A percentile compares a stretch with the other conserved stretches of the same genome.
phyloP scores from a whole-genome alignment of 345 rosid species.

The Pistacia integerrima region DNA sequence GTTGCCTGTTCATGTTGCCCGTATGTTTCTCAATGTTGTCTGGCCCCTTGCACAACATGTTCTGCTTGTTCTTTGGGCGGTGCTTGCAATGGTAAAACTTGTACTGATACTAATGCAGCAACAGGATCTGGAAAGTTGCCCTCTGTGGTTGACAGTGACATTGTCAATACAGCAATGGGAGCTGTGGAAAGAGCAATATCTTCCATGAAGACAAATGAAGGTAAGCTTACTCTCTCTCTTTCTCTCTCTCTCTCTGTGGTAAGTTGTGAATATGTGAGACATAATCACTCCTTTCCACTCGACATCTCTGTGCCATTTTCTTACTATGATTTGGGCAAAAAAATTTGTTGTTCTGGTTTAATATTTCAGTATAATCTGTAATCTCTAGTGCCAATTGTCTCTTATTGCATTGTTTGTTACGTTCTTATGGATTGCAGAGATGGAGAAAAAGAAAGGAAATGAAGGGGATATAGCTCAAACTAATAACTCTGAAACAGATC shows the following conservation, averaged over 20 bases:
- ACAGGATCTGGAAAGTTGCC: conserved; percentile 15
- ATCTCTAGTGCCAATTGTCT: background rate
- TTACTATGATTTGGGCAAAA: background rate
- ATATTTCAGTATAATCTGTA: background rate
- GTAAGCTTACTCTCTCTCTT: conserved; percentile 18
- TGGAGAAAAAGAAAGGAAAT: conserved; percentile 27
- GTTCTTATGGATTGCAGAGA: conserved; percentile 28
- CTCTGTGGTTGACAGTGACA: conserved; percentile 21
- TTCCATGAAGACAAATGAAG: conserved; percentile 41
- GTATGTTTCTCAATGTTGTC: conserved; percentile 33
- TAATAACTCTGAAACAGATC: conserved; percentile 46
- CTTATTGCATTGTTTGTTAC: background rate
- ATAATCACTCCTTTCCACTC: background rate
- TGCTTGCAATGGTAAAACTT: conserved; percentile 20
- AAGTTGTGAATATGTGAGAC: background rate
- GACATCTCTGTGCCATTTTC: background rate
- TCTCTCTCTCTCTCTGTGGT: too few species aligned
- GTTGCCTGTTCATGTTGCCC: conserved; percentile 42
- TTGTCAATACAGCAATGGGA: conserved; percentile 53
- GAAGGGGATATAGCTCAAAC: conserved; percentile 33
- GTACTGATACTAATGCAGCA: conserved; percentile 17
- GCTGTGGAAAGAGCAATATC: conserved; percentile 60
- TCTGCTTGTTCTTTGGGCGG: conserved; percentile 36
- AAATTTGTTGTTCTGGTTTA: background rate
- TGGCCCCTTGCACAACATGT: conserved; percentile 34